These are phyloP conservation scores for Cytospora leucostoma DNA, from an alignment of 2,329 filamentous ascomycete genomes.

Conservation along the genomic window DNA sequence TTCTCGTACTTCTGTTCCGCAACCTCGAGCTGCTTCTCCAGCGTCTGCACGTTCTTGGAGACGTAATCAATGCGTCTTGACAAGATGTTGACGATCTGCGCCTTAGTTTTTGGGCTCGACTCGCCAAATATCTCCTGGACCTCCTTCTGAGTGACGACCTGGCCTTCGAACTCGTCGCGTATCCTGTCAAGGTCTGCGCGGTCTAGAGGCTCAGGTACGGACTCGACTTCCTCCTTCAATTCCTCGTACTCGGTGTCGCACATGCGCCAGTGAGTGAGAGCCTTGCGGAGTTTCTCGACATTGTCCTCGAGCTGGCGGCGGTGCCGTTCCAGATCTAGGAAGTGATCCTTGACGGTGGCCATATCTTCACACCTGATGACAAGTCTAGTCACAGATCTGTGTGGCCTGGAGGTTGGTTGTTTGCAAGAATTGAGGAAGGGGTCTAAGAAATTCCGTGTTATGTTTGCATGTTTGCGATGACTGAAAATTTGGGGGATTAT, in stretches of 20 bases:
- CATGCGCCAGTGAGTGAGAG: constrained; percentile 83
- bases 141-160: constrained; percentile 62
- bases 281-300: constrained; percentile 70
- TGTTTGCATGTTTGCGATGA: constrained; percentile 3
- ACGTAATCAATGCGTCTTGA: constrained; percentile 86
- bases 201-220: constrained; percentile 49
- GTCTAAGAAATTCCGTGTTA: not conserved
- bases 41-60: constrained; percentile 71
- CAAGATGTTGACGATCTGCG: constrained; percentile 68
- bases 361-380: constrained; percentile 34
- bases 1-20: constrained; percentile 71
- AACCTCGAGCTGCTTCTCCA: constrained; percentile 71
- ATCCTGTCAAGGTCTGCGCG: constrained; percentile 59
- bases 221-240: constrained; percentile 77
- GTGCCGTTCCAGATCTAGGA: constrained; percentile 73
- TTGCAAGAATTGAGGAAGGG: not conserved
- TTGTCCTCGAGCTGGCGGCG: constrained; percentile 74
- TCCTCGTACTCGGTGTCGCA: constrained; percentile 92
- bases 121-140: constrained; percentile 52
- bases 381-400: not conserved
- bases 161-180: constrained; percentile 60
- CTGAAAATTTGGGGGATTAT: constrained; percentile 2
- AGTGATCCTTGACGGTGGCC: constrained; percentile 49
- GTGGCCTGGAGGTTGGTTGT: not conserved
- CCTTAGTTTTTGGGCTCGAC: constrained; percentile 50